Conservation (phyloP, 176 grass and related monocot genomes). For the Avena atlantica region DNA sequence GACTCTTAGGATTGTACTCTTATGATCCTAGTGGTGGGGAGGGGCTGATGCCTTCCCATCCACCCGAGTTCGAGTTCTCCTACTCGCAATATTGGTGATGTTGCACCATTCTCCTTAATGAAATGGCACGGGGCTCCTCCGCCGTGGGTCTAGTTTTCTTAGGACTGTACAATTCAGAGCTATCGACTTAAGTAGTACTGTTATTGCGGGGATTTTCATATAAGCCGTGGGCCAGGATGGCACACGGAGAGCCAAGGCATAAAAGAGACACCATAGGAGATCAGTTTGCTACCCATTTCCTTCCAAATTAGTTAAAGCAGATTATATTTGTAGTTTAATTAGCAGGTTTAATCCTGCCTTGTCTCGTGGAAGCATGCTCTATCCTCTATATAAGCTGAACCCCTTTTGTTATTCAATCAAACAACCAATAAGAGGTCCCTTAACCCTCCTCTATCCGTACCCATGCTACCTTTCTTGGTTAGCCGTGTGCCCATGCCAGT, state of each 20-base stretch:
- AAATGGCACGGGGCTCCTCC: too few species aligned
- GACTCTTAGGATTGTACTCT: conserved; percentile 6
- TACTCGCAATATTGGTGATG: too few species aligned
- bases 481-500: neutral
- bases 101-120: too few species aligned
- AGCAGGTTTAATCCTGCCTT: neutral
- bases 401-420: neutral
- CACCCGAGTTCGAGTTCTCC: too few species aligned
- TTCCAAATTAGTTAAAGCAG: conserved; percentile 2
- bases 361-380: neutral
- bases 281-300: neutral
- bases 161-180: neutral
- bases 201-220: neutral
- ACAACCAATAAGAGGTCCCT: conserved; percentile 19
- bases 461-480: conserved; percentile 13
- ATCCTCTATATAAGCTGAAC: conserved; percentile 12
- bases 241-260: neutral
- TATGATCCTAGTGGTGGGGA: neutral
- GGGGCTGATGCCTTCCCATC: too few species aligned
- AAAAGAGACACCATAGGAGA: neutral
- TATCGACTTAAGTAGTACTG: neutral
- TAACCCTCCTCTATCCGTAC: conserved; percentile 4
- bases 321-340: neutral
- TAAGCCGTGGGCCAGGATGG: neutral
- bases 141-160: too few species aligned